Conservation (phyloP, 495 filamentous ascomycete species). For the Penicillium soppii region DNA sequence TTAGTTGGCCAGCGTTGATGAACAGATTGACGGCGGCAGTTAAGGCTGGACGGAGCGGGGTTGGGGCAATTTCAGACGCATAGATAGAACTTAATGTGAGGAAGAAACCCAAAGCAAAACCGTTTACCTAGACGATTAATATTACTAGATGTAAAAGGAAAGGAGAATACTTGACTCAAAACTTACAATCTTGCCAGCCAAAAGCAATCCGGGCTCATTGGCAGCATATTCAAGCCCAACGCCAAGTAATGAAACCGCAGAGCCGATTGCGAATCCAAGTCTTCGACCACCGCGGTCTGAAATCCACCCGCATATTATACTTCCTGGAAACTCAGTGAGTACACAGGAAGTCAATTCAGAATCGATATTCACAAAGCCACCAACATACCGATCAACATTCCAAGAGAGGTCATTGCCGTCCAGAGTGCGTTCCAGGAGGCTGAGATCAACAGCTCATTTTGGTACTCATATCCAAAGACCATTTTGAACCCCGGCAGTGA, state of each 20-base stretch:
- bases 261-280: constrained; percentile 2
- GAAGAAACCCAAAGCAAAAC: constrained; percentile 6
- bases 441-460: constrained; percentile 4
- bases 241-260: neutral
- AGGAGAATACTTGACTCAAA: neutral
- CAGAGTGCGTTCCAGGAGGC: constrained; percentile 11
- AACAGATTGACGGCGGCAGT: constrained; percentile 11
- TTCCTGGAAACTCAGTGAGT: too few species aligned
- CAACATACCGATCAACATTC: constrained; percentile 7
- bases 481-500: constrained; percentile 10
- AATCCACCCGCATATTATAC: constrained; percentile 5
- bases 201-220: constrained; percentile 1
- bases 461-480: constrained; percentile 10
- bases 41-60: constrained; percentile 1
- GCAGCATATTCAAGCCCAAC: constrained; percentile 10
- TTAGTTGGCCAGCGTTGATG: constrained; percentile 7
- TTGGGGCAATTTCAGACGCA: constrained; percentile 5
- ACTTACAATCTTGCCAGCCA: constrained; percentile 10
- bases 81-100: constrained; percentile 3
- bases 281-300: constrained; percentile 4
- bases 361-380: neutral
- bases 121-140: constrained; percentile 2
- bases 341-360: too few species aligned
- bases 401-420: constrained; percentile 10
- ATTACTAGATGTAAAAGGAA: neutral